These are phyloP conservation scores for Aegilops sharonensis DNA, from an alignment of 176 grass and related monocot genomes.

Conservation along the genomic window DNA sequence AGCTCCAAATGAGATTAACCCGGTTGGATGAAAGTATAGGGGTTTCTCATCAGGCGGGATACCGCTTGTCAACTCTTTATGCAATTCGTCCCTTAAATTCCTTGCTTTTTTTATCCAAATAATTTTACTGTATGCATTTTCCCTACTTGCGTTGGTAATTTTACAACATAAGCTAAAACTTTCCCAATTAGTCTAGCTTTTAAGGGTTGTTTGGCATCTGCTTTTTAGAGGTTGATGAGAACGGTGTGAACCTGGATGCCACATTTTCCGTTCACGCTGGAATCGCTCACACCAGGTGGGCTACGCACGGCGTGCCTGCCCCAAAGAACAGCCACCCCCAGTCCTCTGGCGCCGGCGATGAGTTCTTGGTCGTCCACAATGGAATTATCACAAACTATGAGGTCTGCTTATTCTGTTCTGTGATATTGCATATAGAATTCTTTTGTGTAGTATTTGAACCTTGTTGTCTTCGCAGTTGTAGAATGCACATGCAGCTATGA, in stretches of 20 bases:
- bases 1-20: not conserved
- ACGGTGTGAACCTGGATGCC: conserved; percentile 71
- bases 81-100: not conserved
- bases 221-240: conserved; percentile 71
- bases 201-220: not conserved
- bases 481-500: conserved; percentile 14
- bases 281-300: conserved; percentile 94
- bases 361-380: conserved; percentile 96
- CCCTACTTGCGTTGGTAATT: not conserved
- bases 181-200: not conserved
- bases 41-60: not conserved
- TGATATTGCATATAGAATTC: not conserved
- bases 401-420: conserved; percentile 39
- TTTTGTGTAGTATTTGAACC: not conserved
- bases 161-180: not conserved
- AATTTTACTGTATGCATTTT: not conserved
- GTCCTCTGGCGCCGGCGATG: conserved; percentile 67
- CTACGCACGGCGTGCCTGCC: conserved; percentile 86
- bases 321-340: conserved; percentile 94
- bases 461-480: conserved; percentile 9
- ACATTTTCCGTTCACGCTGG: conserved; percentile 71
- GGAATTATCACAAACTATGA: conserved; percentile 99
- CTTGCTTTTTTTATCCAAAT: not conserved
- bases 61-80: not conserved
- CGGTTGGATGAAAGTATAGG: not conserved